phyloP scores from a whole-genome alignment of 108 stramenopile genomes.

The Skeletonema menzelii region DNA sequence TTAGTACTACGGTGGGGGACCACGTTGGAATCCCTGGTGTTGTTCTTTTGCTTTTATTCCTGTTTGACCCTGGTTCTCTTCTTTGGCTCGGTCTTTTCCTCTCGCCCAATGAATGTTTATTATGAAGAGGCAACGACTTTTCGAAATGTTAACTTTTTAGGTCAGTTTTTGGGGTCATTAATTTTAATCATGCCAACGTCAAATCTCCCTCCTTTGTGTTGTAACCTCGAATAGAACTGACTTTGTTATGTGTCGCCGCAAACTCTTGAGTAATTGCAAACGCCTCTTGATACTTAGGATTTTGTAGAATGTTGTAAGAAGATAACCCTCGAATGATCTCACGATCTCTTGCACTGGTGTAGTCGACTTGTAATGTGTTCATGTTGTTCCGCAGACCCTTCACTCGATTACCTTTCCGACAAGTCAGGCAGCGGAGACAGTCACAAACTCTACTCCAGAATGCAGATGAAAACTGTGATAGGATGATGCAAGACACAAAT shows the following conservation, averaged over 20 bases:
- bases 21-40: too few species aligned
- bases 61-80: too few species aligned
- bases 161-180: too few species aligned
- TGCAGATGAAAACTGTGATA: constrained; percentile 28
- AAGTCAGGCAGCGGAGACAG: constrained; percentile 41
- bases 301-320: constrained; percentile 58
- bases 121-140: too few species aligned
- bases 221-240: constrained; percentile 44
- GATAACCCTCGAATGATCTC: constrained; percentile 56
- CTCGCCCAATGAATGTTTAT: too few species aligned
- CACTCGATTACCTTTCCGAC: constrained; percentile 36
- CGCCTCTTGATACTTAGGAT: constrained; percentile 58
- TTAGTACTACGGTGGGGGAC: too few species aligned
- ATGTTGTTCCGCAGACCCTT: constrained; percentile 36
- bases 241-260: constrained; percentile 42
- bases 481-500: constrained; percentile 14
- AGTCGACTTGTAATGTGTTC: constrained; percentile 56
- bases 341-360: constrained; percentile 47
- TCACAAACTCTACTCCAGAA: constrained; percentile 32
- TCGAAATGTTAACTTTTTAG: too few species aligned
- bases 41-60: too few species aligned
- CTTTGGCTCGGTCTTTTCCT: too few species aligned
- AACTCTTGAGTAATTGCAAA: constrained; percentile 56
- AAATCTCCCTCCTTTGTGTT: constrained; percentile 44
- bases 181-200: background rate